phyloP scores from a whole-genome alignment of 1,284 basidiomycete genomes.

The Tausonia pullulans region DNA sequence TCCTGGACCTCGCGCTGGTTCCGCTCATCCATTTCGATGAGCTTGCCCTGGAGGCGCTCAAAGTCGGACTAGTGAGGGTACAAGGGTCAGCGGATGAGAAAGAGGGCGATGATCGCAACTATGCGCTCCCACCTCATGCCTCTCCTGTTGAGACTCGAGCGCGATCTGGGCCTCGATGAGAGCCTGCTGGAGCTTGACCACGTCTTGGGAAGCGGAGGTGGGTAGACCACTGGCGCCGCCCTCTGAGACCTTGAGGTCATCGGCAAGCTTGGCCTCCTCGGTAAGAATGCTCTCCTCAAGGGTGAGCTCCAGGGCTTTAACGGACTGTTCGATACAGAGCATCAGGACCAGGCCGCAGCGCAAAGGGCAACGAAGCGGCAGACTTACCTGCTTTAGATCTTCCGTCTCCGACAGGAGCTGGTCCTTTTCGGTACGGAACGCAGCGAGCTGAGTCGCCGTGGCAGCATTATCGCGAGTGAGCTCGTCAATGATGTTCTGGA shows the following conservation, averaged over 20 bases:
- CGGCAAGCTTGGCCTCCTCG: conserved; percentile 35
- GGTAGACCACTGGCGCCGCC: not conserved
- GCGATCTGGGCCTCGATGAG: conserved; percentile 24
- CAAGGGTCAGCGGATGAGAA: not conserved
- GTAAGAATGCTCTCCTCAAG: conserved; percentile 51
- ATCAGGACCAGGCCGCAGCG: not conserved
- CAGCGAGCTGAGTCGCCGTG: conserved; percentile 48
- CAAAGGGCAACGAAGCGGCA: not conserved
- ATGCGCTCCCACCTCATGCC: conserved; percentile 26
- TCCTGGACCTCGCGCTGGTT: conserved; percentile 23
- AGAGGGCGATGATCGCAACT: not conserved
- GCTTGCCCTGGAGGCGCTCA: conserved; percentile 20
- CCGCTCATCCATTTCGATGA: conserved; percentile 26
- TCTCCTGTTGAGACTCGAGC: conserved; percentile 19
- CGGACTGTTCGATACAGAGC: conserved; percentile 42
- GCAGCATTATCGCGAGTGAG: conserved; percentile 66
- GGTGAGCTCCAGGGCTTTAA: conserved; percentile 59
- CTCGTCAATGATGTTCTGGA: conserved; percentile 67
- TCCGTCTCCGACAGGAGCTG: conserved; percentile 60
- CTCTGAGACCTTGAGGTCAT: not conserved
- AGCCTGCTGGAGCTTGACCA: conserved; percentile 22
- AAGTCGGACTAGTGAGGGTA: conserved; percentile 19
- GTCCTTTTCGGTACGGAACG: conserved; percentile 63
- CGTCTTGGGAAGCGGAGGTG: conserved; percentile 22
- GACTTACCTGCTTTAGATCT: conserved; percentile 57